These are phyloP conservation scores for Yamadazyma laniorum DNA, from an alignment of 805 yeast genomes.

Conservation along the genomic window DNA sequence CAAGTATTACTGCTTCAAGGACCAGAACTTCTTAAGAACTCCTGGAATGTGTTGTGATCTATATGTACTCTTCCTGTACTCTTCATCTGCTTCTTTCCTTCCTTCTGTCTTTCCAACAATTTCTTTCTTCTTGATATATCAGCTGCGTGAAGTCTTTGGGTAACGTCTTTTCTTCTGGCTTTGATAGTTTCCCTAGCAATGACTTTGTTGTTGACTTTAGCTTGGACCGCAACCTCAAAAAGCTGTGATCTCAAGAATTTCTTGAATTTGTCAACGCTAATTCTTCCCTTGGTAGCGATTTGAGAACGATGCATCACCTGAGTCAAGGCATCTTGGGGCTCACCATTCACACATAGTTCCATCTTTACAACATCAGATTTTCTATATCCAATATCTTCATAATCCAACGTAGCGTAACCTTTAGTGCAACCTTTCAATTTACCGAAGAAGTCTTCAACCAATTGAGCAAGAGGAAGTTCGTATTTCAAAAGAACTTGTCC, in stretches of 20 bases:
- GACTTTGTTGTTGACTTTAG: slow-evolving; percentile 73
- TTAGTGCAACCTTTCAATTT: slow-evolving; percentile 83
- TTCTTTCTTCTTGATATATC: slow-evolving; percentile 90
- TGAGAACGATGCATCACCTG: slow-evolving; percentile 85
- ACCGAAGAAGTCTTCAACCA: slow-evolving; percentile 95
- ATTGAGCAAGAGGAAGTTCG: slow-evolving; percentile 79
- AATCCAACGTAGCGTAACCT: slow-evolving; percentile 93
- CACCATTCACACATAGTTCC: slow-evolving; percentile 87
- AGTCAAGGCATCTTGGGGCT: slow-evolving; percentile 86
- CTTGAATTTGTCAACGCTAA: slow-evolving; percentile 80
- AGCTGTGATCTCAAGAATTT: slow-evolving; percentile 78
- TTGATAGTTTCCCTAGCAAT: slow-evolving; percentile 91
- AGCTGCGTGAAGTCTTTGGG: slow-evolving; percentile 89
- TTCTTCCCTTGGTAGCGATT: slow-evolving; percentile 68
- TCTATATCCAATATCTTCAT: slow-evolving; percentile 88
- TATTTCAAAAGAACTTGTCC: slow-evolving; percentile 83
- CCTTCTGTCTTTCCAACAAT: slow-evolving; percentile 82
- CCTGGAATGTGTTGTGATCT: slow-evolving; percentile 84
- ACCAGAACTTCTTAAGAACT: slow-evolving; percentile 54
- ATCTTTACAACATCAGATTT: slow-evolving; percentile 79
- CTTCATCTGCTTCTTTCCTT: slow-evolving; percentile 85
- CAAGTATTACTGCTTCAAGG: slow-evolving; percentile 2
- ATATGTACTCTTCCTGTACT: slow-evolving; percentile 75
- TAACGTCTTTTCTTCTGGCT: slow-evolving; percentile 92
- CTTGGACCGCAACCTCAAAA: slow-evolving; percentile 91